Conservation (phyloP, 2,329 filamentous ascomycete species). For the Ceratocystis destructans region DNA sequence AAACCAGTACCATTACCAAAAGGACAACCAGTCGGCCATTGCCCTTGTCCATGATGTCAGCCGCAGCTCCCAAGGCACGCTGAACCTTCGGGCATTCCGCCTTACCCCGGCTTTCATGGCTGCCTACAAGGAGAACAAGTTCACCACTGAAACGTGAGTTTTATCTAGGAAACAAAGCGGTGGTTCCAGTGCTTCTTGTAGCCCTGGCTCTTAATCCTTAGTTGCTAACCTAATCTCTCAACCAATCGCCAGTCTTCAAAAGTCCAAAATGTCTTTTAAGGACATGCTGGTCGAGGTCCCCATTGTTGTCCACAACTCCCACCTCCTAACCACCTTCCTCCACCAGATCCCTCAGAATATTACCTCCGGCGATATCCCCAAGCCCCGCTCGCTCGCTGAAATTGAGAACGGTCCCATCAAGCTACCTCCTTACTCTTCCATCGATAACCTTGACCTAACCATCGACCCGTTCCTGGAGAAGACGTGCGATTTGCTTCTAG, state of each 20-base stretch:
- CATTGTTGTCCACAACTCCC: constrained; percentile 85
- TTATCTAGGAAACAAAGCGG: background rate
- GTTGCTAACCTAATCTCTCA: constrained; percentile 11
- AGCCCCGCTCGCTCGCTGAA: constrained; percentile 66
- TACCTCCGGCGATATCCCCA: constrained; percentile 43
- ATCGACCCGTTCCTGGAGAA: constrained; percentile 98
- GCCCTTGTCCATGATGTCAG: constrained; percentile 91
- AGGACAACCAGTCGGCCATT: constrained; percentile 77
- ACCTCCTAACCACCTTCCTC: constrained; percentile 87
- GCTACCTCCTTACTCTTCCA: constrained; percentile 67
- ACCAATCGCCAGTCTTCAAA: constrained; percentile 56
- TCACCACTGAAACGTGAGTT: constrained; percentile 81
- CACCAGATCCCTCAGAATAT: constrained; percentile 71
- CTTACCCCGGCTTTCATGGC: constrained; percentile 77
- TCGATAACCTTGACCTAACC: constrained; percentile 77
- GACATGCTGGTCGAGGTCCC: constrained; percentile 88
- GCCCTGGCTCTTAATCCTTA: background rate
- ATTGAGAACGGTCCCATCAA: constrained; percentile 51
- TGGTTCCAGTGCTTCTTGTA: background rate
- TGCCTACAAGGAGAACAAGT: constrained; percentile 93
- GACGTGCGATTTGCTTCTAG: constrained; percentile 88
- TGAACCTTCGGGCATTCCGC: constrained; percentile 83
- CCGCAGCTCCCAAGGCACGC: constrained; percentile 79
- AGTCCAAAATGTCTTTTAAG: constrained; percentile 83
- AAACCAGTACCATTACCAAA: constrained; percentile 97